A percentile compares a stretch with the other conserved stretches of the same genome.
Evolutionary conservation across 1,284 basidiomycete species (phyloP).

Genomic region (Microbotryum scabiosae): DNA sequence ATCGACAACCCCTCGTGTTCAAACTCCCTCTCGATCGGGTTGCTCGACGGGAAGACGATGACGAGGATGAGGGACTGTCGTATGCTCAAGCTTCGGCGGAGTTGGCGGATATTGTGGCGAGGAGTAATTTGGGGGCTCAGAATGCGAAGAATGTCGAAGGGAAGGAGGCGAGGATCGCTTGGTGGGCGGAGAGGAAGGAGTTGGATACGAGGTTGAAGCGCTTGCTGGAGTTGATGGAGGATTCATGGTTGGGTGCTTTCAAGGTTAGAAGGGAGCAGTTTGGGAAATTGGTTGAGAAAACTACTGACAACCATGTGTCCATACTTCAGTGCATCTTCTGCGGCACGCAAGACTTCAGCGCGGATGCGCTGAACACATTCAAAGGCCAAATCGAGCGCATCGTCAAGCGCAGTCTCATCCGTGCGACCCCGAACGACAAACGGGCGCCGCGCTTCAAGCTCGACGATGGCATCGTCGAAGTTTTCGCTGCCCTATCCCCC

Average conservation of each 20-base stretch:
- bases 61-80: slow-evolving; percentile 61
- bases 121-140: slow-evolving; percentile 68
- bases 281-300: slow-evolving; percentile 52
- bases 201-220: slow-evolving; percentile 69
- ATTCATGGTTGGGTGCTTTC: slow-evolving; percentile 94
- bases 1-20: slow-evolving; percentile 63
- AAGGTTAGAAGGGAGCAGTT: slow-evolving; percentile 54
- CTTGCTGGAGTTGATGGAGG: slow-evolving; percentile 77
- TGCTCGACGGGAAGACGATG: slow-evolving; percentile 66
- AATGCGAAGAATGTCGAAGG: slow-evolving; percentile 63
- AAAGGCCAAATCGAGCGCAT: slow-evolving; percentile 60
- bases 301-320: not conserved
- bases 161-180: slow-evolving; percentile 45
- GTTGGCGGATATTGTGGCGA: slow-evolving; percentile 64
- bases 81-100: slow-evolving; percentile 67
- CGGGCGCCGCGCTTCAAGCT: slow-evolving; percentile 49
- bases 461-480: slow-evolving; percentile 67
- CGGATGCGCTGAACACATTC: slow-evolving; percentile 42
- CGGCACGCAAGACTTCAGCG: slow-evolving; percentile 46
- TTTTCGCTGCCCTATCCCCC: slow-evolving; percentile 72
- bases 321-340: slow-evolving; percentile 50
- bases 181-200: slow-evolving; percentile 74
- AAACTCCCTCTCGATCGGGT: slow-evolving; percentile 73
- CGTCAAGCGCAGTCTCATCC: slow-evolving; percentile 56
- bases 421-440: slow-evolving; percentile 49